These are phyloP conservation scores for Houttuynia cordata DNA, from an alignment of 164 flowering plant species.

Conservation along the genomic window DNA sequence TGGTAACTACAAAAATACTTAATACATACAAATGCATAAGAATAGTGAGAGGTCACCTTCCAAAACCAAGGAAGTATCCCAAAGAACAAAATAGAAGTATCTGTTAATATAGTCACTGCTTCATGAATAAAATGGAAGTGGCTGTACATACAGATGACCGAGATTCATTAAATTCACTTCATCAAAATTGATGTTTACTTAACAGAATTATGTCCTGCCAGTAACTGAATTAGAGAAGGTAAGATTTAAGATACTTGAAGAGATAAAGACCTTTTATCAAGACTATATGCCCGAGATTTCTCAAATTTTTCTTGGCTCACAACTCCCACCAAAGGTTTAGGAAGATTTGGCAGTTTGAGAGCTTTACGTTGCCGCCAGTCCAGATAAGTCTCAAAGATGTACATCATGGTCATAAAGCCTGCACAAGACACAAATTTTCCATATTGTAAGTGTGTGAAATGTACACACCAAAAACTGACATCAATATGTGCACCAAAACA, in stretches of 20 bases:
- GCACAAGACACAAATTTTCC: neutral
- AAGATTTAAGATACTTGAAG: neutral
- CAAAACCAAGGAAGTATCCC: conserved; percentile 94
- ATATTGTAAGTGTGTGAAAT: too few relatives aligned
- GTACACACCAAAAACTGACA: too few relatives aligned
- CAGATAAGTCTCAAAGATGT: conserved; percentile 73
- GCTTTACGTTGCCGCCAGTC: conserved; percentile 84
- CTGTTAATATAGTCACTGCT: conserved; percentile 64
- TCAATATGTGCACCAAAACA: too few relatives aligned
- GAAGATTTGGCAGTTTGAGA: conserved; percentile 62
- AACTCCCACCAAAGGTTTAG: conserved; percentile 68
- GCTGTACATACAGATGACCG: conserved; percentile 33
- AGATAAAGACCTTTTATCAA: conserved; percentile 67
- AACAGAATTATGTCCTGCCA: too few relatives aligned
- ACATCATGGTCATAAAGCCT: conserved; percentile 79
- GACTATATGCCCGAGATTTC: conserved; percentile 79
- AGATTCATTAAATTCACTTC: too few relatives aligned
- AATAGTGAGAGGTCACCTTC: conserved; percentile 36
- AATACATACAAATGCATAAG: neutral
- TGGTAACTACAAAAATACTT: neutral
- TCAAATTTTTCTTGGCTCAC: conserved; percentile 82
- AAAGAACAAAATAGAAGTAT: conserved; percentile 64
- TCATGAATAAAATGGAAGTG: conserved; percentile 80
- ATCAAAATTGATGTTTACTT: too few relatives aligned
- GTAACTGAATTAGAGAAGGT: too few relatives aligned